phyloP scores from a whole-genome alignment of 805 yeast genomes.

The Wickerhamomyces subpelliculosus region DNA sequence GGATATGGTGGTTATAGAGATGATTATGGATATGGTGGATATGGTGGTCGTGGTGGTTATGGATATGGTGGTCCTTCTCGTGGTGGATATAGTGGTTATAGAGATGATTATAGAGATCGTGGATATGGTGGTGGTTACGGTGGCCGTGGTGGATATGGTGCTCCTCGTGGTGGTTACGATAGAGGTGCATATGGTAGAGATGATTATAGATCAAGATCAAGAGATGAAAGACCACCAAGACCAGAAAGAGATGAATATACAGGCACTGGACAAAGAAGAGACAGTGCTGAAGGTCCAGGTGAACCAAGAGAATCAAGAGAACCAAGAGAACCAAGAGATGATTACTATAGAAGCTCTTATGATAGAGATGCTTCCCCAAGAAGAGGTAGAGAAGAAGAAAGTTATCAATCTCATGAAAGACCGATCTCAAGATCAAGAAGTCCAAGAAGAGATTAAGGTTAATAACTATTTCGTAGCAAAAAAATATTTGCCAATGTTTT shows the following conservation, averaged over 20 bases:
- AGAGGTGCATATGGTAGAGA: slow-evolving; percentile 10
- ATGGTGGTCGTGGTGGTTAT: slow-evolving; percentile 7
- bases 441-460: slow-evolving; percentile 19
- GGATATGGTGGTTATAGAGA: slow-evolving; percentile 9
- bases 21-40: slow-evolving; percentile 8
- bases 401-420: slow-evolving; percentile 11
- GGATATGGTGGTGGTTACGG: slow-evolving; percentile 11
- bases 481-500: no score
- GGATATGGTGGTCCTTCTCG: no score
- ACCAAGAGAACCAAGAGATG: slow-evolving; percentile 6
- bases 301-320: slow-evolving; percentile 7
- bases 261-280: slow-evolving; percentile 5
- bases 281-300: slow-evolving; percentile 7
- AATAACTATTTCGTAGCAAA: no score
- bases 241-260: slow-evolving; percentile 9
- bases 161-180: slow-evolving; percentile 14
- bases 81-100: slow-evolving; percentile 7
- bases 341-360: slow-evolving; percentile 1
- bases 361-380: slow-evolving; percentile 6
- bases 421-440: slow-evolving; percentile 23
- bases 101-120: slow-evolving; percentile 7
- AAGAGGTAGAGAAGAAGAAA: slow-evolving; percentile 8
- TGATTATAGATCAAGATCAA: slow-evolving; percentile 3
- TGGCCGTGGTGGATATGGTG: slow-evolving; percentile 3
- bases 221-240: no score